Evolutionary conservation across 352 stramenopile genomes (phyloP), one percentile per base, ranked within the genome.

Genomic region (Elongisporangium undulatum): DNA sequence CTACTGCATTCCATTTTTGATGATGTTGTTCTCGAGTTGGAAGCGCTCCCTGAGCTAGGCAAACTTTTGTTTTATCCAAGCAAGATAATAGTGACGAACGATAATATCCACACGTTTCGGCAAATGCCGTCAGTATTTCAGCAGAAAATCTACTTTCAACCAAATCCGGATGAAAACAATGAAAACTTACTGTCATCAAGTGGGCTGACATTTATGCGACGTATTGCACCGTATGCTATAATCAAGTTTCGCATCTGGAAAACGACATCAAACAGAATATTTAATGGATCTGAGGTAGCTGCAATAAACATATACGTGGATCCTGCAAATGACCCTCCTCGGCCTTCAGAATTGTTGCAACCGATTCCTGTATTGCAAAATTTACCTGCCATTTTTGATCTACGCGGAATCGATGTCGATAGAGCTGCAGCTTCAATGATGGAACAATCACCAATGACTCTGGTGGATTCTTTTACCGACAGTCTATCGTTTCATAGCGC

Each of bases 1-100:
- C 72, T 85, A 22, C 56, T 90, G 17, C 70, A 87, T 53, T 87
- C 77, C 0, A 62, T 91, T 17, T 93, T 77, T 48, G 60, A 89
- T 39, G 78, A 91, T 38, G 58, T 90, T 20, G 63, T 68, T 0
- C 51, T 93, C 2, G 72, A 91, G 45, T 26, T 93, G 9, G 58
- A 69, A 17, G 58, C 59, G 1, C 19, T 89, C 10, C 83, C 83
- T 6, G 58, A 84, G 20, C 65, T 72, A 23, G 83, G 83, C 8
- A 68, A 68, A 8, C n/a, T 93, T 6, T n/a, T 85, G 3, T 50
- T 89, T 6, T 79, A 71, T 21, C 75, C 79, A 8, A 79, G 76
- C 59, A 83, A 76, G 52, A 77, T 50, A 0, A n/a, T 57, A 5
- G 53, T 93, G 17, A 77, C 61, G 15, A 19, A 48, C 4, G 41